These are phyloP conservation scores for Pseudogymnoascus pannorum DNA, from an alignment of 2,329 filamentous ascomycete species.

Conservation along the genomic window DNA sequence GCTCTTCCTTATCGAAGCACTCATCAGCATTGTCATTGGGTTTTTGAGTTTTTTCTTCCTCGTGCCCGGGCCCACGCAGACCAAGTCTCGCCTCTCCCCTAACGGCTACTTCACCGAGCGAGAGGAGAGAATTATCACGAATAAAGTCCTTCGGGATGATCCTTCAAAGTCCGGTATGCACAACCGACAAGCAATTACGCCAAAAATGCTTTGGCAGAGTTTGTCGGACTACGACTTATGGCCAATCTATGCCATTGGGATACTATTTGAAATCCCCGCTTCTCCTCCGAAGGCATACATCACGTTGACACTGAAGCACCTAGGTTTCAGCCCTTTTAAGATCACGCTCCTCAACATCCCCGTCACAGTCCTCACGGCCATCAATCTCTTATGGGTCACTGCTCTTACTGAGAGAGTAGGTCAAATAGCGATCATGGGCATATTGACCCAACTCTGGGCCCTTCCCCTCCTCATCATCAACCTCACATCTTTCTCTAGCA, in stretches of 20 bases:
- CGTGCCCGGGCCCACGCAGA: constrained; percentile 16
- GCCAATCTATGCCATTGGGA: constrained; percentile 38
- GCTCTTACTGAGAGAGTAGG: constrained; percentile 37
- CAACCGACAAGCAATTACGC: constrained; percentile 42
- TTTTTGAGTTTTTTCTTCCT: constrained; percentile 14
- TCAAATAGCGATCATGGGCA: constrained; percentile 30
- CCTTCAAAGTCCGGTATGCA: constrained; percentile 42
- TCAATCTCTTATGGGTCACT: constrained; percentile 38
- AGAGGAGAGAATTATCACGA: constrained; percentile 62
- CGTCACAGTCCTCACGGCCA: constrained; percentile 33
- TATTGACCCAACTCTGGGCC: constrained; percentile 33
- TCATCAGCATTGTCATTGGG: constrained; percentile 18
- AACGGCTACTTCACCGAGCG: constrained; percentile 54
- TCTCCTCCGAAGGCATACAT: constrained; percentile 19
- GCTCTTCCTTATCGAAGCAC: constrained; percentile 42
- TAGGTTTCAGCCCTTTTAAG: constrained; percentile 32
- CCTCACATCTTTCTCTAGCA: constrained; percentile 12
- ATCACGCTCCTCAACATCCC: constrained; percentile 40
- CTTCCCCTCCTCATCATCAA: constrained; percentile 32
- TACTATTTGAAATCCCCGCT: constrained; percentile 24
- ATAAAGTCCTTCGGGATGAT: constrained; percentile 48
- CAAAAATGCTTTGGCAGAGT: constrained; percentile 38
- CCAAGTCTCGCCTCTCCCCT: constrained; percentile 47
- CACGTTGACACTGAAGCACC: constrained; percentile 20
- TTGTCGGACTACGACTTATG: constrained; percentile 47